A percentile compares a stretch with the other conserved stretches of the same genome.
phyloP scores from a whole-genome alignment of 2,329 filamentous ascomycete genomes.

The Rhinocladiella similis region DNA sequence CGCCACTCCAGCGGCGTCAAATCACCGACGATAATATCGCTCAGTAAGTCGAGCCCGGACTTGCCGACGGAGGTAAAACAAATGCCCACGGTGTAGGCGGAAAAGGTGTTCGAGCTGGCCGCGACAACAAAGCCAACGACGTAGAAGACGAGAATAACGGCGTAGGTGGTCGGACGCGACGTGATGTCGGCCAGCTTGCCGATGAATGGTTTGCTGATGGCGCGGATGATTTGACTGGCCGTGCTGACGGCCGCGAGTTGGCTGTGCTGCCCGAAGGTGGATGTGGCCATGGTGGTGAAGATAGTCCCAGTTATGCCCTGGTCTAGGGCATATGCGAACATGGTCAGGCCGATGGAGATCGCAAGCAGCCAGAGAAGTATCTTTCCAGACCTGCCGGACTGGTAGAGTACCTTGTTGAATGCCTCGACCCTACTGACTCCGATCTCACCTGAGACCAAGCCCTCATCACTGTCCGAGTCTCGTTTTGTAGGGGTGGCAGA shows the following conservation, averaged over 20 bases:
- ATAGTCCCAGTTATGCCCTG: conserved; percentile 27
- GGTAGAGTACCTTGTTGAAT: conserved; percentile 32
- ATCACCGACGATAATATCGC: conserved; percentile 34
- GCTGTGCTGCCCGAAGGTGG: conserved; percentile 26
- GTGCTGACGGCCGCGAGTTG: conserved; percentile 24
- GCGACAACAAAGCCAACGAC: conserved; percentile 26
- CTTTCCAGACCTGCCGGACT: conserved; percentile 28
- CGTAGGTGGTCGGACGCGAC: conserved; percentile 28
- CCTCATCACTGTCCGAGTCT: too few species aligned
- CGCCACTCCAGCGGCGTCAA: conserved; percentile 34
- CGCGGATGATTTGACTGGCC: conserved; percentile 29
- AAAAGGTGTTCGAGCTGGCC: conserved; percentile 25
- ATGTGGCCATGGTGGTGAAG: conserved; percentile 29
- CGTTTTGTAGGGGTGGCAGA: too few species aligned
- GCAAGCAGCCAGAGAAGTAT: conserved; percentile 28
- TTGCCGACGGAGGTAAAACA: conserved; percentile 33
- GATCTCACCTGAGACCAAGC: neutral
- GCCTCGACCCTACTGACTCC: conserved; percentile 27
- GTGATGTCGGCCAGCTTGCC: conserved; percentile 32
- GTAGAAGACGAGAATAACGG: conserved; percentile 26
- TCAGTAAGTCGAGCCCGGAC: conserved; percentile 32
- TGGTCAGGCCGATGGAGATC: conserved; percentile 31
- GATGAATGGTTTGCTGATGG: conserved; percentile 30
- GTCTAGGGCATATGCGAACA: conserved; percentile 34
- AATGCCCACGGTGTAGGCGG: conserved; percentile 8